Evolutionary conservation across 192 early-diverging fungal species (phyloP), one percentile per base, ranked within the genome.

Genomic region (Chytriomyces sp.): DNA sequence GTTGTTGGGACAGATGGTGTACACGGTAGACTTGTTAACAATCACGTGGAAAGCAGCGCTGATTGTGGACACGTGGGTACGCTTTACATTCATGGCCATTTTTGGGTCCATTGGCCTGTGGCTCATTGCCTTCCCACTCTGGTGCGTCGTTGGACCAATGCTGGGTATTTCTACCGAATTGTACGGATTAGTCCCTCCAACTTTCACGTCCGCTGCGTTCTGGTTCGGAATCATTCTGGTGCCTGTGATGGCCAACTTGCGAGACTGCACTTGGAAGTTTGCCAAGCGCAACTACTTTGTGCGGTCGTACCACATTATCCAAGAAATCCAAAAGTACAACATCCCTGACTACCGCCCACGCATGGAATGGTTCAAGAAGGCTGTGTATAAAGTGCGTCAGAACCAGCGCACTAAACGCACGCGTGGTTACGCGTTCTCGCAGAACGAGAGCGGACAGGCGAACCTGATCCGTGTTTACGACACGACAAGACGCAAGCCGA

Each of bases 281-380:
- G 84, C 86, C 74, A 91, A 92, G 78, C 90, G 96, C 49, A 93
- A 93, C 84, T 94, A 93, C 80, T 81, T 86, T 45, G 90, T 96
- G 24, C 76, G 90, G 64, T 86, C 92, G 11, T 98, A 98, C 82
- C 98, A 99, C 79, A 94, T 96, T 80, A 93, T 98, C 57, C 97
- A 98, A 84, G 98, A 99, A 85, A 99, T 99, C 72, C 94, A 98
- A 83, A 98, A 97, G 84, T 95, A 93, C 90, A 98, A 99, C 83
- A 94, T 99, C 68, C 98, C 96, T 26, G 98, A 99, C 80, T 97
- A 96, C 79, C 90, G 97, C 49, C 98, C 98, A 59, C 88, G 98
- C 49, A 95, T 97, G 94, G 96, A 99, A 81, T 90, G 93, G 67
- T 99, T 99, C 94, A 89, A 94, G 76, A 96, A 99, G 84, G 96